A percentile compares a stretch with the other conserved stretches of the same genome.
These are phyloP conservation scores for Plasmodium relictum DNA, from an alignment of 169 alveolate genomes.

Conservation along the genomic window DNA sequence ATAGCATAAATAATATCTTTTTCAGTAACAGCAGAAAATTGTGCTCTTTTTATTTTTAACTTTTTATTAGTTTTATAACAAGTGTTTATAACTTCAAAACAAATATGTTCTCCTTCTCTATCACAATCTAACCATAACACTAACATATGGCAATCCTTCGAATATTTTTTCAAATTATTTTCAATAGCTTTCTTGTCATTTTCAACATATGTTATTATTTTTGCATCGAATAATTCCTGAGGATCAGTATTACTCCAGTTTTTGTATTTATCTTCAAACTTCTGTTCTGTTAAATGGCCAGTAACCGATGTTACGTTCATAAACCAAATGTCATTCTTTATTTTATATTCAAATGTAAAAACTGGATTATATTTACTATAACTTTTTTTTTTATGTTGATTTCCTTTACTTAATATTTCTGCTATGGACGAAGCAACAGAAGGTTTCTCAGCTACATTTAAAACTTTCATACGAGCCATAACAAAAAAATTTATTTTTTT, in stretches of 20 bases:
- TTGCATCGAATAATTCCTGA: constrained; percentile 95
- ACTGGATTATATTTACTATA: constrained; percentile 59
- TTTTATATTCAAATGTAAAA: constrained; percentile 55
- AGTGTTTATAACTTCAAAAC: constrained; percentile 96
- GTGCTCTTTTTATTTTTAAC: constrained; percentile 94
- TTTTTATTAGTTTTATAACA: constrained; percentile 76
- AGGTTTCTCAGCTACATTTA: constrained; percentile 99
- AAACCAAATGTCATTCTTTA: constrained; percentile 66
- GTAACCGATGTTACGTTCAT: constrained; percentile 83
- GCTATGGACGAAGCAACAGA: constrained; percentile 98
- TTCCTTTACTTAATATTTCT: constrained; percentile 91
- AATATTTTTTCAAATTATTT: constrained; percentile 91
- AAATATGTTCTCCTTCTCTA: constrained; percentile 99
- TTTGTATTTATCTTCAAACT: constrained; percentile 94
- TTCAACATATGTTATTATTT: constrained; percentile 90
- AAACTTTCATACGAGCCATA: constrained; percentile 84
- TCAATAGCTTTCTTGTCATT: constrained; percentile 86
- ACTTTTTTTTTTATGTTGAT: constrained; percentile 84
- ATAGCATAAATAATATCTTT: constrained; percentile 95
- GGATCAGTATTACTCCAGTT: constrained; percentile 96
- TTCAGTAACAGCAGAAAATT: constrained; percentile 97
- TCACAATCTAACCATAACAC: constrained; percentile 99
- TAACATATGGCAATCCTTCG: constrained; percentile 91
- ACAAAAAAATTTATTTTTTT: neutral
- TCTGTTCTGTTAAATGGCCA: constrained; percentile 97